Conservation (phyloP, 1,139 yeast species). For the Casaregolazyma lundiana region DNA sequence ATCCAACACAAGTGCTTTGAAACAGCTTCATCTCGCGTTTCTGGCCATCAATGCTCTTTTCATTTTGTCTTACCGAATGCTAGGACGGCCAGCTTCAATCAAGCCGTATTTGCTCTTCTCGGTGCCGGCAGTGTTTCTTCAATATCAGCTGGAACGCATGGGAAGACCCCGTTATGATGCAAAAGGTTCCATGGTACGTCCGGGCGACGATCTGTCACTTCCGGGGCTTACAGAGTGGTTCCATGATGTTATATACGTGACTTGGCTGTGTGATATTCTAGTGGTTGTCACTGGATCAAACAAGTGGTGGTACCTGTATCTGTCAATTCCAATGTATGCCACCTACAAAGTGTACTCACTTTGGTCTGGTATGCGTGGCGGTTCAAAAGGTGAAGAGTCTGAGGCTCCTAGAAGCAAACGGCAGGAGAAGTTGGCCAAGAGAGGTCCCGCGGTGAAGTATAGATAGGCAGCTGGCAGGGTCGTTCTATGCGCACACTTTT, state of each 20-base stretch:
- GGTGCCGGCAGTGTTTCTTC: conserved; percentile 52
- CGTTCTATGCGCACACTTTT: neutral
- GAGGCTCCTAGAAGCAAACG: conserved; percentile 42
- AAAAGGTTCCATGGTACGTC: conserved; percentile 41
- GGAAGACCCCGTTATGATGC: conserved; percentile 59
- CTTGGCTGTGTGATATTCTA: conserved; percentile 57
- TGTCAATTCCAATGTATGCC: conserved; percentile 49
- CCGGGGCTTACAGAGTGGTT: conserved; percentile 71
- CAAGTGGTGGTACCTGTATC: conserved; percentile 57
- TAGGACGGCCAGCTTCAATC: conserved; percentile 52
- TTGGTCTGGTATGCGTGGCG: conserved; percentile 18
- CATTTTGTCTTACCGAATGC: conserved; percentile 38
- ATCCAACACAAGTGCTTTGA: conserved; percentile 50
- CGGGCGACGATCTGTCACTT: conserved; percentile 66
- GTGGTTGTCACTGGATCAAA: conserved; percentile 53
- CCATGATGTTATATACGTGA: conserved; percentile 69
- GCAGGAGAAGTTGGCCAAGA: conserved; percentile 48
- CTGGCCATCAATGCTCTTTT: conserved; percentile 42
- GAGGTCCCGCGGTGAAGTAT: conserved; percentile 36
- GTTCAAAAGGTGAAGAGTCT: conserved; percentile 10
- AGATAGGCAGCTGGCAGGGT: neutral
- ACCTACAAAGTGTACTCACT: conserved; percentile 44
- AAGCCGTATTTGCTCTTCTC: conserved; percentile 53
- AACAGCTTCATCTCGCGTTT: conserved; percentile 50
- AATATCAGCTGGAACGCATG: conserved; percentile 55